These are phyloP conservation scores for Tephrocybe sp. DNA, from an alignment of 768 basidiomycete species.

Conservation along the genomic window DNA sequence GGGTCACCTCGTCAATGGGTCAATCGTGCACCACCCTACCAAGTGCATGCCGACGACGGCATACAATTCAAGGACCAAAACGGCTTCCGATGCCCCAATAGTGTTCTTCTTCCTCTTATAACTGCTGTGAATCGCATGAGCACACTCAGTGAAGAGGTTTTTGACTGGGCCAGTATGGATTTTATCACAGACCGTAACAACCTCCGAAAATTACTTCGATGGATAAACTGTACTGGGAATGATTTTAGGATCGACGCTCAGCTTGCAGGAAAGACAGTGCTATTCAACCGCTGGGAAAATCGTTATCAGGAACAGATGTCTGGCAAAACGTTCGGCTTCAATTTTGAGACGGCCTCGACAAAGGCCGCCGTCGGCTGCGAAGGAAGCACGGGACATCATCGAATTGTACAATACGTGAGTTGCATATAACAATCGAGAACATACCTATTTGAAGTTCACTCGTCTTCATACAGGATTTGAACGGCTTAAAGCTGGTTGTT, in stretches of 20 bases:
- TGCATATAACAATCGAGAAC: background rate
- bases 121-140: slow-evolving; percentile 50
- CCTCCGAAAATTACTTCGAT: slow-evolving; percentile 62
- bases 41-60: slow-evolving; percentile 55
- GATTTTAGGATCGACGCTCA: slow-evolving; percentile 75
- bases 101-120: slow-evolving; percentile 53
- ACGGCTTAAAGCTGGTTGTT: slow-evolving; percentile 56
- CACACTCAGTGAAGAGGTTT: slow-evolving; percentile 30
- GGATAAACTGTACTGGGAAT: slow-evolving; percentile 40
- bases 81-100: slow-evolving; percentile 39
- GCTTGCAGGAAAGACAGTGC: slow-evolving; percentile 56
- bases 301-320: slow-evolving; percentile 31
- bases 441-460: background rate
- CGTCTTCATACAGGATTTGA: slow-evolving; percentile 44
- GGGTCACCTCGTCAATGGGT: slow-evolving; percentile 55
- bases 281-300: slow-evolving; percentile 62
- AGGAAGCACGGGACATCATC: slow-evolving; percentile 55
- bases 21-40: slow-evolving; percentile 46
- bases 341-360: slow-evolving; percentile 62
- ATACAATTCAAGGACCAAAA: slow-evolving; percentile 57
- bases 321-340: slow-evolving; percentile 52
- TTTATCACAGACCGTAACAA: slow-evolving; percentile 66
- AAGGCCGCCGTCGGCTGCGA: slow-evolving; percentile 47
- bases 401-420: slow-evolving; percentile 63
- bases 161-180: slow-evolving; percentile 44